phyloP scores from a whole-genome alignment of 2,329 filamentous ascomycete species.

The Talaromyces islandicus region DNA sequence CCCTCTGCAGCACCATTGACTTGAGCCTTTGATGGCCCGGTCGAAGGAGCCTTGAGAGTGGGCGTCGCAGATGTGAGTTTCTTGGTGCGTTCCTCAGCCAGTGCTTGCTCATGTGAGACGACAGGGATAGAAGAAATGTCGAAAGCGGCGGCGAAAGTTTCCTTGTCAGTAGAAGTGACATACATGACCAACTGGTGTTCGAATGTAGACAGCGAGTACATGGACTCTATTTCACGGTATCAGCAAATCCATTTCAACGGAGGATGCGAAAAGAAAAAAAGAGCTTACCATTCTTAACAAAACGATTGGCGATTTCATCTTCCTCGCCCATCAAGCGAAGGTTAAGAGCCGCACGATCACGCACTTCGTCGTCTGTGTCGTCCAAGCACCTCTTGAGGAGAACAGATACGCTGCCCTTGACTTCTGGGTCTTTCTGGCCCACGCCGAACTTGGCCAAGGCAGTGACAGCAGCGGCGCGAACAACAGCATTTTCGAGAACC shows the following conservation, averaged over 20 bases:
- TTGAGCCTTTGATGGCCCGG: conserved; percentile 67
- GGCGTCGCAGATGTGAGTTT: conserved; percentile 91
- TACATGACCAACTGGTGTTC: conserved; percentile 98
- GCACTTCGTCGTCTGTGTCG: conserved; percentile 95
- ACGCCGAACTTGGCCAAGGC: conserved; percentile 96
- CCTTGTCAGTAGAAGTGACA: conserved; percentile 84
- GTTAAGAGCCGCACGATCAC: conserved; percentile 90
- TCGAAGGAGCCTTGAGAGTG: conserved; percentile 86
- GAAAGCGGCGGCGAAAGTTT: conserved; percentile 78
- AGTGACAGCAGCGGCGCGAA: conserved; percentile 90
- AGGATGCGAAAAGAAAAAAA: not conserved
- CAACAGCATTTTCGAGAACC: conserved; percentile 92
- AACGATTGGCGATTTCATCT: conserved; percentile 75
- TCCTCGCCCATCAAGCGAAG: conserved; percentile 88
- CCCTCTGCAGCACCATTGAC: conserved; percentile 64
- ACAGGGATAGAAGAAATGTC: conserved; percentile 87
- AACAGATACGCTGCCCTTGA: conserved; percentile 92
- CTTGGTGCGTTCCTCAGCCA: conserved; percentile 93
- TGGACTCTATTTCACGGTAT: conserved; percentile 60
- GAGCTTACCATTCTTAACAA: conserved; percentile 80
- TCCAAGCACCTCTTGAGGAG: conserved; percentile 89
- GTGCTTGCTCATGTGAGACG: conserved; percentile 90
- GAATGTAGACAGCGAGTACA: conserved; percentile 90
- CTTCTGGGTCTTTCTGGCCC: conserved; percentile 89
- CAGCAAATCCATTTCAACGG: not conserved